Conservation (phyloP, 148 eudicot genomes). For the Rhododendron simsii region DNA sequence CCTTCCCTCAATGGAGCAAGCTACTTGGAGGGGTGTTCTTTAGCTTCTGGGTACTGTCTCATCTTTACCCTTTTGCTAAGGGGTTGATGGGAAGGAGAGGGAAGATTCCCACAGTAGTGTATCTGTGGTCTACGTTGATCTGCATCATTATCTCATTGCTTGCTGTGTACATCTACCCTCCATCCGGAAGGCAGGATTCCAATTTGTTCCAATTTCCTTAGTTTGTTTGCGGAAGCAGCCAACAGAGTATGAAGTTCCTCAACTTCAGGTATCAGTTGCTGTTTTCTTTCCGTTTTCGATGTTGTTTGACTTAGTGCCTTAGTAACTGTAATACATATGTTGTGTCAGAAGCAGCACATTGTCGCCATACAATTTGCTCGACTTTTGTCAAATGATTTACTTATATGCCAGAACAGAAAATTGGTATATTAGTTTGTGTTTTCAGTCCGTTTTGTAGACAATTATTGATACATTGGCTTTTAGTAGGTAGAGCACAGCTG, state of each 20-base stretch:
- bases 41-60: conserved; percentile 97
- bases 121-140: conserved; percentile 74
- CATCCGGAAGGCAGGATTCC: conserved; percentile 45
- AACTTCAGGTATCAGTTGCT: conserved; percentile 16
- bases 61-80: conserved; percentile 88
- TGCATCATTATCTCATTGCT: conserved; percentile 76
- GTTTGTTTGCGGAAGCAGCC: neutral
- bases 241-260: conserved; percentile 31
- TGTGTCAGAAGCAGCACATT: neutral
- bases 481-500: neutral
- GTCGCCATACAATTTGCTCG: neutral
- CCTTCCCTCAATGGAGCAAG: conserved; percentile 96
- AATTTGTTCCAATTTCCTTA: conserved; percentile 53
- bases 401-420: neutral
- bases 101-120: conserved; percentile 77
- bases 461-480: neutral
- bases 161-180: conserved; percentile 79
- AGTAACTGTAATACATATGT: neutral
- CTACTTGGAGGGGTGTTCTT: conserved; percentile 91
- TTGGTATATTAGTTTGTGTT: neutral
- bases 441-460: neutral
- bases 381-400: neutral
- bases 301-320: neutral
- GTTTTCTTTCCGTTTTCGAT: neutral
- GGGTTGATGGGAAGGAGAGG: conserved; percentile 91